Evolutionary conservation across 2,329 filamentous ascomycete species (phyloP), one percentile per base, ranked within the genome.

Genomic region (Berkeleyomyces basicola): DNA sequence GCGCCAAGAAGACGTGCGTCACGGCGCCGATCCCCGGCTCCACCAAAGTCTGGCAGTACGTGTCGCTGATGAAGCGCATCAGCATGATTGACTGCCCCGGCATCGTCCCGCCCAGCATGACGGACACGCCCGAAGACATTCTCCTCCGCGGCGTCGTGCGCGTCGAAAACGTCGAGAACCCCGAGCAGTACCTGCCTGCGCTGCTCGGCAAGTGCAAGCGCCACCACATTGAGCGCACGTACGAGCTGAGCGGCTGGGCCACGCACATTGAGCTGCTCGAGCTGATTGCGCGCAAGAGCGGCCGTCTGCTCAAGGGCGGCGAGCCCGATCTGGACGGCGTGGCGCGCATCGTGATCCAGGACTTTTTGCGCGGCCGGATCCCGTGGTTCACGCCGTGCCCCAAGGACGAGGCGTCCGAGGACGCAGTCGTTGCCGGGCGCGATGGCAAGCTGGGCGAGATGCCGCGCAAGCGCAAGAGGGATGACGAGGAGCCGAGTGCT

Each of bases 31-130:
- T 97, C 66, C 92, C 93, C 5, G 93, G 62, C 9, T 64, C 64
- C 7, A 97, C 92, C 42, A 97, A 96, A 75, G 88, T 96, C 39
- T 97, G 93, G 92, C 92, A 96, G 72, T 96, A 96, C 70, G 90
- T 96, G 67, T 96, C 90, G 2, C 75, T 97, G 65, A 96, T 95
- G 88, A 95, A 91, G 76, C 81, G 90, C 61, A 95, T 95, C 49
- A 79, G 76, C 74, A 81, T 99, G 62, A 97, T 99, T 68, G 93
- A 99, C 70, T 97, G 92, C 70, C 93, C 93, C 46, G 93, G 93
- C 73, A 90, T 99, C 47, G 93, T 97, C 0, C 93, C 93, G 3
- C 92, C 93, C 0, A 93, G 88, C 67, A 83, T 83, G 66, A 83
- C 83, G 62, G 92, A 96, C 70, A 88, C 86, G 0, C 88, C 91